These are phyloP conservation scores for Inonotus hispidus DNA, from an alignment of 1,284 basidiomycete species.

Conservation along the genomic window DNA sequence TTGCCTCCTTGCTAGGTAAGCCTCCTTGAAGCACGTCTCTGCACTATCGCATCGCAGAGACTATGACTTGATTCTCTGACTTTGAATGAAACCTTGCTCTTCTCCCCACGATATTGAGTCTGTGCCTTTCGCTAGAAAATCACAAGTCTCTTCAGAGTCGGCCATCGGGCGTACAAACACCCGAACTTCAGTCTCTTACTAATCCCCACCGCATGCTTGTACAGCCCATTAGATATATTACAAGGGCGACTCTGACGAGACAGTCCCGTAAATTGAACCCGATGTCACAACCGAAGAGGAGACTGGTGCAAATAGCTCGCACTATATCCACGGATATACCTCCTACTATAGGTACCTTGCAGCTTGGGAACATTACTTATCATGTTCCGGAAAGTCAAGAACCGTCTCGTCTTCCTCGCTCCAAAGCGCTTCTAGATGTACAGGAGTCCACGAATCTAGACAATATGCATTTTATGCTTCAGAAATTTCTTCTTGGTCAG, in stretches of 20 bases:
- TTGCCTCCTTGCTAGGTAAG: too few relatives aligned
- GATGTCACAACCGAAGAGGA: conserved; percentile 13
- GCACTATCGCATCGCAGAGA: too few relatives aligned
- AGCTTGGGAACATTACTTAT: conserved; percentile 51
- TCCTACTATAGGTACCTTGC: conserved; percentile 46
- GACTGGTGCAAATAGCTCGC: conserved; percentile 3
- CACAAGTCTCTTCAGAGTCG: not conserved
- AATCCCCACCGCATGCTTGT: not conserved
- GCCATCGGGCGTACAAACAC: conserved; percentile 7
- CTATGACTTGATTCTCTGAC: too few relatives aligned
- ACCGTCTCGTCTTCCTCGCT: conserved; percentile 45
- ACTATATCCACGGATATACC: conserved; percentile 3
- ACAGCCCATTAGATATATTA: not conserved
- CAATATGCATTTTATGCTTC: conserved; percentile 58
- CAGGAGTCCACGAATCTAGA: conserved; percentile 46
- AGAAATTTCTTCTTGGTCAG: conserved; percentile 63
- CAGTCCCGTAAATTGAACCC: not conserved
- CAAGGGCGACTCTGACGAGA: not conserved
- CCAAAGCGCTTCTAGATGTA: conserved; percentile 40
- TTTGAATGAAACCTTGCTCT: too few relatives aligned
- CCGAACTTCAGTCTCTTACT: too few relatives aligned
- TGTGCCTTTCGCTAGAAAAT: not conserved
- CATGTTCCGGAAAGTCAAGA: conserved; percentile 43
- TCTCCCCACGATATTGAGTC: too few relatives aligned
- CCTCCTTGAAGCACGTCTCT: too few relatives aligned